Evolutionary conservation across 1,284 basidiomycete genomes (phyloP), one percentile per base, ranked within the genome.

Genomic region (Puccinia hordei): DNA sequence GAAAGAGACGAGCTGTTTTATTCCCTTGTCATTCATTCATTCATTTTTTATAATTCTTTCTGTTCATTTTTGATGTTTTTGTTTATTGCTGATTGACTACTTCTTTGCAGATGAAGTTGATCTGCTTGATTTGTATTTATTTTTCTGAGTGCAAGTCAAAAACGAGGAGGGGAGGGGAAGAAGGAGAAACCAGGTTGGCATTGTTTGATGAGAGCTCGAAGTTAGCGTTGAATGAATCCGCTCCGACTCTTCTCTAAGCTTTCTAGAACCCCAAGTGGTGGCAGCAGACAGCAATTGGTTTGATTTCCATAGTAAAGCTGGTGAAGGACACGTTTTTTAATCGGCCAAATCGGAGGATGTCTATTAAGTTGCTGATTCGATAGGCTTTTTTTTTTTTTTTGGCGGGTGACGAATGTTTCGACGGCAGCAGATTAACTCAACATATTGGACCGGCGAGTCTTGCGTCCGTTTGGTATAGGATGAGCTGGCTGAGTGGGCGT

Each of bases 391-490:
- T 4, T 65, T 22, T 65, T 35, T 44, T 38, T 24, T 65, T 65
- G 63, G 35, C 15, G 6, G 63, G 41, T 8, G 24, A 65, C 1
- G 41, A 35, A n/a, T 38, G 2, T n/a, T 69, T 19, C 9, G 41
- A 22, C 5, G 15, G 19, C 22, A 22, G 5, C 27, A 1, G 63
- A 55, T 33, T 44, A 57, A 44, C 35, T 59, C 33, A 57, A 24
- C 53, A 73, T 73, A 44, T 59, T 73, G 44, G 71, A 73, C 4
- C 71, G 71, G 19, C 71, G 71, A 33, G 71, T 73, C 35, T 73
- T 73, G 33, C 71, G 71, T 33, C 51, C 49, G 38, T 41, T 57
- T 0, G 71, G n/a, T 1, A 57, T 9, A 22, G 53, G 71, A 44
- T 73, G 35, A 57, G 27, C 6, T 9, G 71, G 71, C 19, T 73